These are phyloP conservation scores for Lepiota venenata DNA, from an alignment of 768 basidiomycete species.

Conservation along the genomic window DNA sequence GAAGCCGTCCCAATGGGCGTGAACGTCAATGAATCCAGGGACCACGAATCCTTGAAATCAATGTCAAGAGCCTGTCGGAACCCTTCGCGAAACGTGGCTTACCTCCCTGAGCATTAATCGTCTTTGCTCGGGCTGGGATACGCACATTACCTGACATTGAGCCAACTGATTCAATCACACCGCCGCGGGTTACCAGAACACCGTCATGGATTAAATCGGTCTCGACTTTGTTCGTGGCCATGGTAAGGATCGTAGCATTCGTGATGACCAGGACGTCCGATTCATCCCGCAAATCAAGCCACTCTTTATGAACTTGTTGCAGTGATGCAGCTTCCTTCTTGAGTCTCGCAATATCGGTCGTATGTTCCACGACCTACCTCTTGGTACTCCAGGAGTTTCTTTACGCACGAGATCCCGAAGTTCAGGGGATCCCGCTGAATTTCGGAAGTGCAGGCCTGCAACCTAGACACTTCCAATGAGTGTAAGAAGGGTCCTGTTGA, in stretches of 20 bases:
- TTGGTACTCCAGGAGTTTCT: constrained; percentile 50
- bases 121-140: constrained; percentile 30
- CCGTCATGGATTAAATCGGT: constrained; percentile 52
- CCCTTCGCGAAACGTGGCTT: constrained; percentile 12
- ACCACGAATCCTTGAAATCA: constrained; percentile 49
- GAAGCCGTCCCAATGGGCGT: constrained; percentile 71
- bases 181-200: constrained; percentile 49
- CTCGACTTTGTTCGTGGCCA: constrained; percentile 50
- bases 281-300: constrained; percentile 19
- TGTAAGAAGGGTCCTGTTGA: constrained; percentile 59
- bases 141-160: constrained; percentile 24
- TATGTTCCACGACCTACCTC: constrained; percentile 56
- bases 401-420: constrained; percentile 64
- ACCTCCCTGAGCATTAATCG: constrained; percentile 65
- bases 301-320: constrained; percentile 16
- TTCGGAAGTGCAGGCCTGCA: constrained; percentile 43
- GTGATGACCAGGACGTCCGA: constrained; percentile 52
- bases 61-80: not conserved
- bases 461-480: constrained; percentile 51
- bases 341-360: constrained; percentile 58
- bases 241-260: constrained; percentile 70
- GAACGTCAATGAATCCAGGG: constrained; percentile 75
- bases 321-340: constrained; percentile 43
- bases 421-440: constrained; percentile 47
- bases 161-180: constrained; percentile 53